Evolutionary conservation across 208 protist species (phyloP).

Genomic region (Acanthamoeba comandoni): DNA sequence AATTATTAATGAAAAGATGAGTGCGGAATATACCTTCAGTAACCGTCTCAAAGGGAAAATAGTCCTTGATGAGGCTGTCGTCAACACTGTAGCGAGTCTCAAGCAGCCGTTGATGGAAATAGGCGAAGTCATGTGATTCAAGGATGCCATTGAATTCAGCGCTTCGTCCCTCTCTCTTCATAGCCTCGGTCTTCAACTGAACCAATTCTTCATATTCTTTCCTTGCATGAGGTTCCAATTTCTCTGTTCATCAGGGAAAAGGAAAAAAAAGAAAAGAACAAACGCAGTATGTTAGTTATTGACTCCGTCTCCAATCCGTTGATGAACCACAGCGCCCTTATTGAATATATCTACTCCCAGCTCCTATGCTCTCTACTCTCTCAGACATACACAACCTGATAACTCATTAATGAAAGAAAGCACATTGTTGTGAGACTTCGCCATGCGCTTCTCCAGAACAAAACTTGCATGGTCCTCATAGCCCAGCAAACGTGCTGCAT

Average conservation of each 20-base stretch:
- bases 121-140: slow-evolving; percentile 79
- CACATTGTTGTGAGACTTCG: slow-evolving; percentile 15
- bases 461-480: slow-evolving; percentile 76
- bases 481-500: slow-evolving; percentile 58
- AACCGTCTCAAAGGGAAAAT: slow-evolving; percentile 85
- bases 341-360: too few relatives aligned
- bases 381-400: background rate
- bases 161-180: background rate
- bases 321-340: background rate
- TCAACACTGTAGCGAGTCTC: slow-evolving; percentile 81
- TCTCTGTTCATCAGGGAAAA: slow-evolving; percentile 27
- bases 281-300: too few relatives aligned
- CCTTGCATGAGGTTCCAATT: slow-evolving; percentile 51
- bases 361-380: too few relatives aligned
- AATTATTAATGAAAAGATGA: background rate
- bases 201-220: slow-evolving; percentile 61
- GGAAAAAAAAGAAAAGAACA: slow-evolving; percentile 18
- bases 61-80: slow-evolving; percentile 80
- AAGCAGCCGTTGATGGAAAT: slow-evolving; percentile 79
- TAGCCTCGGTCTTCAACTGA: slow-evolving; percentile 80
- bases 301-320: background rate
- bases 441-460: slow-evolving; percentile 82
- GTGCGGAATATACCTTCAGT: slow-evolving; percentile 71
- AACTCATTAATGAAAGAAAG: slow-evolving; percentile 74
- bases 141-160: slow-evolving; percentile 60